Evolutionary conservation across 306 rosid genomes (phyloP), one percentile per base, ranked within the genome.

Genomic region (Nissolia schottii): DNA sequence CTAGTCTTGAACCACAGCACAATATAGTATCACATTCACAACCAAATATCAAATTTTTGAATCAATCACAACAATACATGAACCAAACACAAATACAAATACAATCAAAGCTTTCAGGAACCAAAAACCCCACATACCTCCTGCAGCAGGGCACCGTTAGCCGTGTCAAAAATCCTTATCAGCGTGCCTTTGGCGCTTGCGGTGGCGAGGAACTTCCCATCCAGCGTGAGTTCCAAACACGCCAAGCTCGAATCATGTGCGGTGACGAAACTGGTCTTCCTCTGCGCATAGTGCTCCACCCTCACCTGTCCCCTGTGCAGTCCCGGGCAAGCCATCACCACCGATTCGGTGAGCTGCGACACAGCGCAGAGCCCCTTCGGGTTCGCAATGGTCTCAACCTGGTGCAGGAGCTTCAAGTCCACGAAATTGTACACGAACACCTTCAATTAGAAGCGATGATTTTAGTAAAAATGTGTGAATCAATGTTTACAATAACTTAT

Each of bases 361-460:
- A 90, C 92, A 5, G 82, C 87, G 65, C 96, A 93, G 6, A 93
- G 92, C 18, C 98, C 98, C 85, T 84, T 90, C 4, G 96, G 93
- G 80, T 90, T 90, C 0, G 89, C 84, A 37, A 87, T 18, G 13
- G 98, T 93, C 72, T 90, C 97, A 59, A 93, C 87, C 77, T 87
- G 93, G 45, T 89, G 93, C 65, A 90, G 35, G 29, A 90, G 71
- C 76, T 85, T 86, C 58, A 90, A 71, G 80, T 93, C 93, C 3
- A 75, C 77, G 65, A 88, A 93, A 58, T 89, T 88, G 64, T 87
- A 90, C 2, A 93, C 92, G 32, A 80, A 86, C 7, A 89, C 76
- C 84, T 84, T n/a, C n/a, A n/a, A n/a, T n/a, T n/a, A n/a, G n/a
- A n/a, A n/a, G n/a, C n/a, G n/a, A n/a, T n/a, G n/a, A n/a, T n/a